These are phyloP conservation scores for Boletus eberwhitei DNA, from an alignment of 768 basidiomycete species.

Conservation along the genomic window DNA sequence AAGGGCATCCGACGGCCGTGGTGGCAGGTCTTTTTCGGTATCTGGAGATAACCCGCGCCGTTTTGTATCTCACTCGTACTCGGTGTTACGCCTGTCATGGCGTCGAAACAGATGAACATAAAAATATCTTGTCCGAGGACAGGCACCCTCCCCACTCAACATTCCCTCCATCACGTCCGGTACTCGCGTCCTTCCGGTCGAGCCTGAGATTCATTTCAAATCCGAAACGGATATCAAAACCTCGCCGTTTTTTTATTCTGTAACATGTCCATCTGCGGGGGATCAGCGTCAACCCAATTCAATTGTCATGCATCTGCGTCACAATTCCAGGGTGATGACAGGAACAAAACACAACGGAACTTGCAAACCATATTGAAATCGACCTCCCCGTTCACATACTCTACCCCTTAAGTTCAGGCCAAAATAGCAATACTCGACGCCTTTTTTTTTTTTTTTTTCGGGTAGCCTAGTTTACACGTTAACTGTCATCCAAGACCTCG, in stretches of 20 bases:
- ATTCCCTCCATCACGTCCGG: neutral
- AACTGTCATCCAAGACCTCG: slow-evolving; percentile 57
- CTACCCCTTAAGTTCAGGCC: neutral
- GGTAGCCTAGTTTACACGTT: neutral
- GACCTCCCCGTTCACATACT: neutral
- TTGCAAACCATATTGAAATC: neutral
- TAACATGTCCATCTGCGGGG: neutral
- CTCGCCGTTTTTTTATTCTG: neutral
- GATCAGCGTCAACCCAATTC: slow-evolving; percentile 1
- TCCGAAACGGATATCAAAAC: neutral
- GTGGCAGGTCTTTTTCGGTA: slow-evolving; percentile 81
- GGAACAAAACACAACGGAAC: neutral
- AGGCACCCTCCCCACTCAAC: neutral
- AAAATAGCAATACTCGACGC: neutral
- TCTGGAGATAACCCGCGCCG: slow-evolving; percentile 44
- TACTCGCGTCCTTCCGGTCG: neutral
- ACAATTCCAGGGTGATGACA: neutral
- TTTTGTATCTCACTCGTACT: neutral
- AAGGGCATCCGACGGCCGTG: slow-evolving; percentile 74
- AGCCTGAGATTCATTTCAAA: too few relatives aligned
- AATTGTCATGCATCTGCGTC: neutral
- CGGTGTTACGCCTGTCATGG: neutral
- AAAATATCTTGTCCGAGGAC: neutral
- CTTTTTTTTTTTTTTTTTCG: neutral
- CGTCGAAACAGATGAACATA: slow-evolving; percentile 3